A percentile compares a stretch with the other conserved stretches of the same genome.
These are phyloP conservation scores for Calonectria leucothoes DNA, from an alignment of 2,329 filamentous ascomycete species.

Conservation along the genomic window DNA sequence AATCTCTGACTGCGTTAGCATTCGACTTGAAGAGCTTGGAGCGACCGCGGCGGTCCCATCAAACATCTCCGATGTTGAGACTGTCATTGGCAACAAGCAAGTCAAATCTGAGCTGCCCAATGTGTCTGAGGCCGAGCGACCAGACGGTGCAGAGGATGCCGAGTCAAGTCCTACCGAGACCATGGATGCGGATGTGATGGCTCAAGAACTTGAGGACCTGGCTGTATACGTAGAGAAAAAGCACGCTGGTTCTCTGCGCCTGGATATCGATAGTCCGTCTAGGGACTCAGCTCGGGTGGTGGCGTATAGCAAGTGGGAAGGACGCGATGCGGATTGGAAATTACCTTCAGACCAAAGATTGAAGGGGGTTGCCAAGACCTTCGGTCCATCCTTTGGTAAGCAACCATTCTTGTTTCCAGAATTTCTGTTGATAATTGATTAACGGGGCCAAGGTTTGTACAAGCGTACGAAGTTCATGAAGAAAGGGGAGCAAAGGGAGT, in stretches of 20 bases:
- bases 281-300: neutral
- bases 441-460: neutral
- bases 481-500: neutral
- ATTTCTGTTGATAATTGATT: neutral
- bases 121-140: neutral
- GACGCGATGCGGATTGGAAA: neutral
- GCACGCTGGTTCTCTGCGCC: neutral
- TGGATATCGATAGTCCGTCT: neutral
- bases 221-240: neutral
- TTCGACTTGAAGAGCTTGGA: neutral
- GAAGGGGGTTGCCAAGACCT: neutral
- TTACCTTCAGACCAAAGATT: neutral
- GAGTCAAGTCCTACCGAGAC: neutral
- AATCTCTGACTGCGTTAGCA: neutral
- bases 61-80: neutral
- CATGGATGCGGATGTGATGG: neutral
- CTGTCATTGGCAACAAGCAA: neutral
- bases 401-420: neutral
- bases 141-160: neutral
- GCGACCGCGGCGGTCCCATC: neutral
- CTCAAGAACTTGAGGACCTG: neutral
- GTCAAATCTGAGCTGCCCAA: neutral
- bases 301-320: neutral
- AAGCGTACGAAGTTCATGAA: neutral
- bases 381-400: neutral